Evolutionary conservation across 305 asterid genomes (phyloP).

Genomic region (Fraxinus baroniana): DNA sequence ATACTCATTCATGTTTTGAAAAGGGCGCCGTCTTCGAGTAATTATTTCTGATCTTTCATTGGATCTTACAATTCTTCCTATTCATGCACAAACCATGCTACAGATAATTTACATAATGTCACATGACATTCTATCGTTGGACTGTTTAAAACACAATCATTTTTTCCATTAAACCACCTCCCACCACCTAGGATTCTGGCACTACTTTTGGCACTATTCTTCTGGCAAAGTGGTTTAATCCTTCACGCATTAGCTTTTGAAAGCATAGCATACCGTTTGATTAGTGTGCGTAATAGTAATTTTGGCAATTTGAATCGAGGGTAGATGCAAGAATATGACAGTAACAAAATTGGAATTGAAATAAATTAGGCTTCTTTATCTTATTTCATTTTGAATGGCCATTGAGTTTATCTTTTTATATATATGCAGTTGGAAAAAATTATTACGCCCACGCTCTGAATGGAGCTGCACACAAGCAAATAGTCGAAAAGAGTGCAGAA

Average conservation of each 20-base stretch:
- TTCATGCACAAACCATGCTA: not conserved
- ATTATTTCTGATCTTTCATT: not conserved
- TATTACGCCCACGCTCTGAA: conserved; percentile 32
- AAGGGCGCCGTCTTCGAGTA: conserved; percentile 35
- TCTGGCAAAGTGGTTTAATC: not conserved
- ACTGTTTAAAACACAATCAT: not conserved
- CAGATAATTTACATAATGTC: not conserved
- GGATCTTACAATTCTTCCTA: not conserved
- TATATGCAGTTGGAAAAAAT: conserved; percentile 40
- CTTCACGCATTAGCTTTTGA: not conserved
- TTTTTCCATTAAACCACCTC: not conserved
- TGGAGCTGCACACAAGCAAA: conserved; percentile 33
- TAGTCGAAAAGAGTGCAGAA: conserved; percentile 41
- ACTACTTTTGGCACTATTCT: not conserved
- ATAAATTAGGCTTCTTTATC: not conserved
- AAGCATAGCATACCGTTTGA: not conserved
- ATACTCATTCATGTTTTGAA: conserved; percentile 68
- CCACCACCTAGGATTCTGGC: not conserved
- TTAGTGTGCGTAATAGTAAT: not conserved
- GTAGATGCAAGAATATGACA: not conserved
- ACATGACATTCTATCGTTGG: not conserved
- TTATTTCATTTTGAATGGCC: not conserved
- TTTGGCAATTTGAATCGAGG: not conserved
- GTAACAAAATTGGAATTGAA: not conserved
- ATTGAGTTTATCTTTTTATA: not conserved